phyloP scores from a whole-genome alignment of 306 rosid species.

The Arachis hypogaea region DNA sequence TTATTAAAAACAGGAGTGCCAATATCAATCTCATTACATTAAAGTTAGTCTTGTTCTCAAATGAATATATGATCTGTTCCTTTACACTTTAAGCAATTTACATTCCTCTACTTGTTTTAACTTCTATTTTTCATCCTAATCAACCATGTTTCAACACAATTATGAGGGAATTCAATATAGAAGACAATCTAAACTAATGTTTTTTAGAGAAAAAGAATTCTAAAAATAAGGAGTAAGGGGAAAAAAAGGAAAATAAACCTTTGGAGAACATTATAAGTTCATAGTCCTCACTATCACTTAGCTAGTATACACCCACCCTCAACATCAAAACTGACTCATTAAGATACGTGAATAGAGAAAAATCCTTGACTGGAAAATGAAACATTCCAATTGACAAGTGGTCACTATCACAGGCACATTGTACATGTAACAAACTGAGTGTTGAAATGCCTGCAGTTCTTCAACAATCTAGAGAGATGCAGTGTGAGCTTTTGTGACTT shows the following conservation, averaged over 20 bases:
- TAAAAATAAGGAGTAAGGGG: background rate
- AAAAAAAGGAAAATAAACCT: background rate
- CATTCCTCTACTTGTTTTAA: too few species aligned
- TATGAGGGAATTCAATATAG: too few species aligned
- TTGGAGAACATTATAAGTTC: background rate
- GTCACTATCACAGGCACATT: conserved; percentile 11
- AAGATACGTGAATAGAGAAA: conserved; percentile 28
- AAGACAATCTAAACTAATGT: too few species aligned
- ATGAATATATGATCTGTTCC: too few species aligned
- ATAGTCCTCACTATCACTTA: background rate
- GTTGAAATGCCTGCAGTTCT: conserved; percentile 29
- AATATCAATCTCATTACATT: too few species aligned
- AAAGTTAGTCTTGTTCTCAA: too few species aligned
- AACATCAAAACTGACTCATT: conserved; percentile 32
- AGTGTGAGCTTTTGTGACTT: conserved; percentile 11
- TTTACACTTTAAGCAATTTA: too few species aligned
- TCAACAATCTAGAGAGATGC: background rate
- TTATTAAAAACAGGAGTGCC: too few species aligned
- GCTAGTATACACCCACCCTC: conserved; percentile 7
- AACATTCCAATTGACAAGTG: conserved; percentile 17
- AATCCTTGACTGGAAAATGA: conserved; percentile 29
- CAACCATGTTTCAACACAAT: too few species aligned
- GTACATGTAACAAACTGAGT: conserved; percentile 20
- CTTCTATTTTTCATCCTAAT: too few species aligned
- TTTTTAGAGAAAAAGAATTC: too few species aligned